A percentile compares a stretch with the other conserved stretches of the same genome.
Conservation (phyloP, 805 yeast genomes). For the Zygosaccharomyces bailii region DNA sequence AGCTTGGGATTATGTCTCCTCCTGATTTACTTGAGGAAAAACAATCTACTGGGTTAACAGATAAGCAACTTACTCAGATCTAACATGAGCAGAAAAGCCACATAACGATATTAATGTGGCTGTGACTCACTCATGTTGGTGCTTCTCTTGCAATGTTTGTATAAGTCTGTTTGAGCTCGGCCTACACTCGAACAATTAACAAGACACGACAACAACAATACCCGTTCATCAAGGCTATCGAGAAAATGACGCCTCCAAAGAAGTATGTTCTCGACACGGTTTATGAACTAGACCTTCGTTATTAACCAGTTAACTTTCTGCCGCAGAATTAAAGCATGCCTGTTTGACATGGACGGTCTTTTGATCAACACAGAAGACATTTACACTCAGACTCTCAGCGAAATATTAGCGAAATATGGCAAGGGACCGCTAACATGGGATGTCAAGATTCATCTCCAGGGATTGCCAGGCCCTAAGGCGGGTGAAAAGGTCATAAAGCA, state of each 20-base stretch:
- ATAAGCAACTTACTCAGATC: too few relatives aligned
- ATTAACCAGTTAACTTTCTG: background rate
- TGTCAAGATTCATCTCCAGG: conserved; percentile 81
- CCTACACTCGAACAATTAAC: background rate
- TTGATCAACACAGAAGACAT: conserved; percentile 88
- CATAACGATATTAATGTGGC: too few relatives aligned
- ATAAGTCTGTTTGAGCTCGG: background rate
- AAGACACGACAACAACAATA: background rate
- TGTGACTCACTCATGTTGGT: too few relatives aligned
- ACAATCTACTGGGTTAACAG: too few relatives aligned
- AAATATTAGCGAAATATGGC: conserved; percentile 60
- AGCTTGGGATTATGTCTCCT: too few relatives aligned
- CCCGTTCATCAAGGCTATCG: background rate
- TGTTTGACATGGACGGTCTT: conserved; percentile 89
- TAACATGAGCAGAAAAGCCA: too few relatives aligned
- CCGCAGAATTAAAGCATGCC: conserved; percentile 33
- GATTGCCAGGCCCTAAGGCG: conserved; percentile 83
- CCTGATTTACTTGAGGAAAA: too few relatives aligned
- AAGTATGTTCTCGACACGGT: conserved; percentile 7
- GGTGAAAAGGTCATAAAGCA: conserved; percentile 60
- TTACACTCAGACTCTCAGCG: conserved; percentile 75
- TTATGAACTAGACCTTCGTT: background rate
- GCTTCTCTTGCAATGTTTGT: background rate
- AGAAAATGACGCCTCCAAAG: conserved; percentile 5
- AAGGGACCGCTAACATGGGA: conserved; percentile 89